These are phyloP conservation scores for Macadamia tetraphylla DNA, from an alignment of 164 flowering plant genomes.

Conservation along the genomic window DNA sequence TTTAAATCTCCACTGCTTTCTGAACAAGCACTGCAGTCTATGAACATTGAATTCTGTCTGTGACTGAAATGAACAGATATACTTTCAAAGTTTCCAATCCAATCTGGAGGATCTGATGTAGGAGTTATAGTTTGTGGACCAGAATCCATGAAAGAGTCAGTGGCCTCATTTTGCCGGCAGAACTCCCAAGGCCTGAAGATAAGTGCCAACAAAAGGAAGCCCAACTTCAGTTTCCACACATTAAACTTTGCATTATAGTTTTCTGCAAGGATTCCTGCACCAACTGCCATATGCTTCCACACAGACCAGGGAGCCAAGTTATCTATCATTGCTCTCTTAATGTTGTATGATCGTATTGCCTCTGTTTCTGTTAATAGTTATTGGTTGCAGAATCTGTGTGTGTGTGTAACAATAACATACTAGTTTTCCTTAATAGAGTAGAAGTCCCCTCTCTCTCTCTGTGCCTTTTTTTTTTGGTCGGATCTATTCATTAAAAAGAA, in stretches of 20 bases:
- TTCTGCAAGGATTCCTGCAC: not conserved
- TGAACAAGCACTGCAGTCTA: not conserved
- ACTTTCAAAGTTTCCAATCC: constrained; percentile 31
- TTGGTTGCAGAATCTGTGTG: too few relatives aligned
- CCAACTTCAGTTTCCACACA: constrained; percentile 57
- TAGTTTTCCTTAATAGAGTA: too few relatives aligned
- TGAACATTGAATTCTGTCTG: not conserved
- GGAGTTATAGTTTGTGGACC: constrained; percentile 89
- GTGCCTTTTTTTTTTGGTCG: too few relatives aligned
- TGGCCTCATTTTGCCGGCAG: constrained; percentile 44
- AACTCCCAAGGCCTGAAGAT: constrained; percentile 19
- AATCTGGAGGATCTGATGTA: constrained; percentile 35
- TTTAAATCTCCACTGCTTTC: not conserved
- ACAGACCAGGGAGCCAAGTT: too few relatives aligned
- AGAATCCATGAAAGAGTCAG: constrained; percentile 62
- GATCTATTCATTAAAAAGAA: too few relatives aligned
- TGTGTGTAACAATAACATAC: too few relatives aligned
- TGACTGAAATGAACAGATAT: constrained; percentile 38
- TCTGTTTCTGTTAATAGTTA: too few relatives aligned
- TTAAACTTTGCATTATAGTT: constrained; percentile 65
- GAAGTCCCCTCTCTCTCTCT: too few relatives aligned
- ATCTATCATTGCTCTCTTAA: too few relatives aligned
- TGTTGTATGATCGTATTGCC: too few relatives aligned
- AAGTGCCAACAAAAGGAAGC: constrained; percentile 25
- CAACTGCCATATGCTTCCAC: too few relatives aligned